phyloP scores from a whole-genome alignment of 2,329 filamentous ascomycete species.

The Neofusicoccum kwambonambiense region DNA sequence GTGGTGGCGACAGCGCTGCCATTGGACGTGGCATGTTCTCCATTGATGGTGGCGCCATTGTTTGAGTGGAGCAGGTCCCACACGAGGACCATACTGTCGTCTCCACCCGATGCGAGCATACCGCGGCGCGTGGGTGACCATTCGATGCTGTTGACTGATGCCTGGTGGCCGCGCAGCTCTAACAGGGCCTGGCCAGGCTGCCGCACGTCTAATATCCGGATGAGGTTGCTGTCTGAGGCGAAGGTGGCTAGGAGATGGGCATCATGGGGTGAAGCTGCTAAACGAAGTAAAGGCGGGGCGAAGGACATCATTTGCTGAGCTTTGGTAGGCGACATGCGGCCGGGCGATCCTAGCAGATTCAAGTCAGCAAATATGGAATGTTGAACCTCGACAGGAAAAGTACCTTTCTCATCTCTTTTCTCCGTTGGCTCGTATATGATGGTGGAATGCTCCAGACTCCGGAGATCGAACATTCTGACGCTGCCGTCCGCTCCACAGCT shows the following conservation, averaged over 20 bases:
- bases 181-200: conserved; percentile 94
- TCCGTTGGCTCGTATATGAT: conserved; percentile 98
- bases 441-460: conserved; percentile 94
- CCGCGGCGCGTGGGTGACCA: conserved; percentile 89
- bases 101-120: conserved; percentile 84
- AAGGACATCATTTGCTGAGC: conserved; percentile 71
- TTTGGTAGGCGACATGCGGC: conserved; percentile 67
- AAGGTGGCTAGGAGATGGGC: conserved; percentile 96
- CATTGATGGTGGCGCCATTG: conserved; percentile 50
- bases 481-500: conserved; percentile 97
- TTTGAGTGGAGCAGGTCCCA: conserved; percentile 85
- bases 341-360: conserved; percentile 40
- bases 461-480: conserved; percentile 96
- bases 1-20: conserved; percentile 33
- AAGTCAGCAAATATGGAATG: conserved; percentile 19
- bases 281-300: conserved; percentile 67
- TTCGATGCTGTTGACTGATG: conserved; percentile 87
- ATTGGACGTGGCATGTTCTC: conserved; percentile 31
- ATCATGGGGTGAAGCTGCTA: conserved; percentile 93
- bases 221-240: conserved; percentile 85
- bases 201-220: conserved; percentile 92
- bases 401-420: conserved; percentile 59
- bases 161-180: conserved; percentile 85
- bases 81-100: conserved; percentile 86
- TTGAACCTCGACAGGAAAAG: conserved; percentile 15